Percentiles rank a stretch among this genome's conserved stretches.
Evolutionary conservation across 2,329 filamentous ascomycete species (phyloP).

Genomic region (Didymella pomorum): DNA sequence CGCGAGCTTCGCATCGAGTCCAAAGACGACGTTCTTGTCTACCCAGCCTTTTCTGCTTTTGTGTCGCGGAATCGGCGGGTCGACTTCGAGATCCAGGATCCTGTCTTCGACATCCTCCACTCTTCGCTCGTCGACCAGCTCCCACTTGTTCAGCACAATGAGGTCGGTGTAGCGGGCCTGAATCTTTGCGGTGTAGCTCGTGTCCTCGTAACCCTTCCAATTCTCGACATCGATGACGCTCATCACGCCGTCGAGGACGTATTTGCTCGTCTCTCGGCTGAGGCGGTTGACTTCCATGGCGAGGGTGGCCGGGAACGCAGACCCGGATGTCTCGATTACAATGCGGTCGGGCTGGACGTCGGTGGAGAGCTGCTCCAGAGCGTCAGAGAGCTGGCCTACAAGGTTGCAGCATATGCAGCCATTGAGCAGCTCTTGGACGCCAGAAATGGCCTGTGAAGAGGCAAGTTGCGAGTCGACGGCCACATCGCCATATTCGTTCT

Average conservation of each 20-base stretch:
- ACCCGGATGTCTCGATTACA: slow-evolving; percentile 91
- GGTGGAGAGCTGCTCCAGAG: slow-evolving; percentile 75
- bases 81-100: slow-evolving; percentile 80
- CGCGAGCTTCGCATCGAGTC: slow-evolving; percentile 83
- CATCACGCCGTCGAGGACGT: slow-evolving; percentile 84
- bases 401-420: slow-evolving; percentile 99
- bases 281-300: slow-evolving; percentile 90
- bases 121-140: slow-evolving; percentile 73
- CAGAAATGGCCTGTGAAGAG: slow-evolving; percentile 80
- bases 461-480: slow-evolving; percentile 94
- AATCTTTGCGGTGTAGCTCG: slow-evolving; percentile 84
- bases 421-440: slow-evolving; percentile 91
- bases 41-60: slow-evolving; percentile 86
- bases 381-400: slow-evolving; percentile 85
- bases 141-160: slow-evolving; percentile 94
- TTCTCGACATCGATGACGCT: slow-evolving; percentile 95
- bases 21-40: slow-evolving; percentile 80
- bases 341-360: slow-evolving; percentile 77
- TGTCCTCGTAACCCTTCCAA: slow-evolving; percentile 92
- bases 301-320: slow-evolving; percentile 81
- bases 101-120: slow-evolving; percentile 82
- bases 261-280: slow-evolving; percentile 71
- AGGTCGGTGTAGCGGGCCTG: slow-evolving; percentile 91
- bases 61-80: slow-evolving; percentile 76
- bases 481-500: slow-evolving; percentile 97